phyloP scores from a whole-genome alignment of 2,329 filamentous ascomycete species.

The Aspergillus neoniger region DNA sequence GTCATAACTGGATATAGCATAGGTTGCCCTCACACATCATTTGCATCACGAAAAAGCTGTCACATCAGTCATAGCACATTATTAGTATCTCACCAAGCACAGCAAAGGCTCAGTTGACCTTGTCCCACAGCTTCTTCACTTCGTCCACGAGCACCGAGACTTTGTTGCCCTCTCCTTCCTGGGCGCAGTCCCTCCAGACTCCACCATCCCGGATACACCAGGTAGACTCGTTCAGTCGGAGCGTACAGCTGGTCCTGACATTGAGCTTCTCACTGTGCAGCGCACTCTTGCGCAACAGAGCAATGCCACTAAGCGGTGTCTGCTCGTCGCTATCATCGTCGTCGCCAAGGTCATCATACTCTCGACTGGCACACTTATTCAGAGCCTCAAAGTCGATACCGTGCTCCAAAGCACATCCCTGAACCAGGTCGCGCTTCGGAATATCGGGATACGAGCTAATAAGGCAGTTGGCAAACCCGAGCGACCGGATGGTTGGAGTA shows the following conservation, averaged over 20 bases:
- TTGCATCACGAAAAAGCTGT: not conserved
- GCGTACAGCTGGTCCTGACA: conserved; percentile 73
- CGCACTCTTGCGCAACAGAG: conserved; percentile 47
- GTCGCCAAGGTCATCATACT: conserved; percentile 67
- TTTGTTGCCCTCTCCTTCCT: conserved; percentile 57
- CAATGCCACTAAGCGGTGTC: conserved; percentile 55
- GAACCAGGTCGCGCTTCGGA: conserved; percentile 73
- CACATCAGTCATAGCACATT: conserved; percentile 4
- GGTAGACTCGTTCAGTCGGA: conserved; percentile 73
- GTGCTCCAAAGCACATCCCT: conserved; percentile 88
- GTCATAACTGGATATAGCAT: not conserved
- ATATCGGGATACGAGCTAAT: conserved; percentile 74
- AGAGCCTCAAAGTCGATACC: conserved; percentile 79
- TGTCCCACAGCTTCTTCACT: conserved; percentile 68
- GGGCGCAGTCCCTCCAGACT: conserved; percentile 76
- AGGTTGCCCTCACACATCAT: not conserved
- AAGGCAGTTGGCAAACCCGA: conserved; percentile 93
- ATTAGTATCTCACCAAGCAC: not conserved
- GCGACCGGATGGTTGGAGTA: conserved; percentile 71
- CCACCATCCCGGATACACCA: conserved; percentile 83
- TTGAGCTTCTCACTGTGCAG: conserved; percentile 61
- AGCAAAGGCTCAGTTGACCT: conserved; percentile 28
- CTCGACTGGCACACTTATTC: conserved; percentile 77
- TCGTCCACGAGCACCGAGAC: conserved; percentile 68
- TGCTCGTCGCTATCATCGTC: conserved; percentile 57